phyloP scores from a whole-genome alignment of 495 filamentous ascomycete species.

The Articulospora tetracladia region DNA sequence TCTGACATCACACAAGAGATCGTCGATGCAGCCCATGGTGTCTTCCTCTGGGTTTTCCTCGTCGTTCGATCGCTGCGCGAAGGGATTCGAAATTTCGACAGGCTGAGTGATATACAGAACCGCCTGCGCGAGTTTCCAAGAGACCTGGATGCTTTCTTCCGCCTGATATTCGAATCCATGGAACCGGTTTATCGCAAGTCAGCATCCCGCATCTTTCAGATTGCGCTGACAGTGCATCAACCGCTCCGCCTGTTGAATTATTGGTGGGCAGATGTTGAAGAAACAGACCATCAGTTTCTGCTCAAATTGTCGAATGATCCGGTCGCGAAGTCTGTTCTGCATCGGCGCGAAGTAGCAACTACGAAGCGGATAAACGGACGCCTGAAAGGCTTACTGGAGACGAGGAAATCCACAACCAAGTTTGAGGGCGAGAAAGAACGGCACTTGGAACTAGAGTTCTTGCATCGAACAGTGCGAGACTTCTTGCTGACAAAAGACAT shows the following conservation, averaged over 20 bases:
- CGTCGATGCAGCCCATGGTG: conserved; percentile 16
- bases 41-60: conserved; percentile 25
- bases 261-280: not conserved
- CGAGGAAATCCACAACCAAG: too few relatives aligned
- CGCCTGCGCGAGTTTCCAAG: conserved; percentile 12
- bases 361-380: not conserved
- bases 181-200: conserved; percentile 12
- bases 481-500: not conserved
- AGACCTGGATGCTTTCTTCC: conserved; percentile 17
- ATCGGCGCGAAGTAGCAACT: not conserved
- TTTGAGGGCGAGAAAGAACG: not conserved
- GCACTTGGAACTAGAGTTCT: not conserved
- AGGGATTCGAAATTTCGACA: conserved; percentile 18
- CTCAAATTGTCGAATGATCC: not conserved
- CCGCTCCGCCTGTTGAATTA: not conserved
- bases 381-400: conserved; percentile 1
- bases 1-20: not conserved
- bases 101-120: conserved; percentile 6
- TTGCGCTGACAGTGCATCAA: conserved; percentile 8
- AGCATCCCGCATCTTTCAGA: conserved; percentile 10
- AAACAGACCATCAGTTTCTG: not conserved
- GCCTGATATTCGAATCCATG: conserved; percentile 13
- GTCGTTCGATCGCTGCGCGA: conserved; percentile 17
- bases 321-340: not conserved
- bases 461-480: not conserved